Conservation (phyloP, 352 stramenopile species). For the Phytopythium cucurbitacearum region DNA sequence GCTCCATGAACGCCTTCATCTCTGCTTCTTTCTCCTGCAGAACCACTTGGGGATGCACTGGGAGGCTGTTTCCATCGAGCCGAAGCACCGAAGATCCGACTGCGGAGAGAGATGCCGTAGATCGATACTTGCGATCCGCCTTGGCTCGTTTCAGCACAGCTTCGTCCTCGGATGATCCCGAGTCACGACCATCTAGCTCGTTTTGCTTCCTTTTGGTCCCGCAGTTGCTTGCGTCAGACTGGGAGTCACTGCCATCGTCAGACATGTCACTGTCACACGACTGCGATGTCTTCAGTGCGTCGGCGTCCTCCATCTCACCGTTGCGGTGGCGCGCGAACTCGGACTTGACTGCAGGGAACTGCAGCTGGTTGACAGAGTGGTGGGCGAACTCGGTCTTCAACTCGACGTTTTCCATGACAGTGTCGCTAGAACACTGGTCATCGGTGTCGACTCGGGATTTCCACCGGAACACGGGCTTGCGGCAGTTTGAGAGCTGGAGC, state of each 20-base stretch:
- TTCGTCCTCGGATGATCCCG: conserved; percentile 25
- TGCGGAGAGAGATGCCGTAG: not conserved
- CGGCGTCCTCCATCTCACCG: conserved; percentile 13
- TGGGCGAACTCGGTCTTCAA: conserved; percentile 11
- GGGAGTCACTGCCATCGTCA: conserved; percentile 52
- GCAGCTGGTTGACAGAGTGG: conserved; percentile 1
- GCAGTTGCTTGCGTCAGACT: conserved; percentile 36
- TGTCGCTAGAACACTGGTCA: not conserved
- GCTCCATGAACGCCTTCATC: conserved; percentile 50
- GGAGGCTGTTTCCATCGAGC: conserved; percentile 32
- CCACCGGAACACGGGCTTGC: conserved; percentile 86
- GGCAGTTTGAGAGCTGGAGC: conserved; percentile 72
- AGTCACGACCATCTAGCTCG: conserved; percentile 20
- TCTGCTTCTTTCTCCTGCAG: conserved; percentile 43
- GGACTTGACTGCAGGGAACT: not conserved
- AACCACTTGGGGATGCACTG: conserved; percentile 47
- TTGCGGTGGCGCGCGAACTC: conserved; percentile 3
- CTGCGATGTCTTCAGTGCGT: conserved; percentile 45
- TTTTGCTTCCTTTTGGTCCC: conserved; percentile 41
- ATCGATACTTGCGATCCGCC: not conserved
- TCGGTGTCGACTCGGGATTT: conserved; percentile 21
- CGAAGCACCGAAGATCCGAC: conserved; percentile 20
- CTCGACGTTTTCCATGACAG: conserved; percentile 8
- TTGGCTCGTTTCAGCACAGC: conserved; percentile 22
- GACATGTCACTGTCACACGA: conserved; percentile 62